Evolutionary conservation across 768 basidiomycete genomes (phyloP), one percentile per base, ranked within the genome.

Genomic region (Artomyces pyxidatus): DNA sequence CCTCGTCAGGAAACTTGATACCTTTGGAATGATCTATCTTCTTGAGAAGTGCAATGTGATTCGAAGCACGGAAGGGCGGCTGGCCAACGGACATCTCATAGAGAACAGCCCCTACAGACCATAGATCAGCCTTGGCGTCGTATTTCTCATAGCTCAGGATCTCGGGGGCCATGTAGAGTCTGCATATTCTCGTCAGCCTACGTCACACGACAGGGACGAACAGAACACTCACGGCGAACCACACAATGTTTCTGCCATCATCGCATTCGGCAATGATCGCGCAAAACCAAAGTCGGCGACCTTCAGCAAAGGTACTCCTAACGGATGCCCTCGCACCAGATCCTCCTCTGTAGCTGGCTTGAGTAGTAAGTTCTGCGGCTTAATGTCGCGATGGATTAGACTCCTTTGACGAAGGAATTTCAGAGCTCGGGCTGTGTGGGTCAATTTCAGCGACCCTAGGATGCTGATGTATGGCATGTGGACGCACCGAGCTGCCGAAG

Each of bases 201-300:
- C n/a, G n/a, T n/a, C n/a, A n/a, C n/a, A n/a, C n/a, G n/a, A n/a
- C n/a, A n/a, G n/a, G n/a, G n/a, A n/a, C n/a, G n/a, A n/a, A n/a
- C n/a, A n/a, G n/a, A n/a, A 27, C 19, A 78, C 90, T 67, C 62
- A 94, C 84, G 95, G 96, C 11, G 93, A 96, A 3, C 96, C 95
- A 63, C 96, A 99, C 2, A 99, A 72, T 4, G 96, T 99, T 67
- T 98, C 96, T 16, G 95, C 96, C 80, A 98, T 81, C 78, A 91
- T 87, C 6, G 89, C 81, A 28, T 85, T 88, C 0, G 94, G 93
- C 2, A 99, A 71, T 19, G 85, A 88, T 16, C 96, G 80, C 0
- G 96, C 96, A 60, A 99, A 99, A 0, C 96, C 96, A 63, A 99
- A 99, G 66, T 98, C 96, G 14, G 96, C 96, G 1, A 98, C 83